A percentile compares a stretch with the other conserved stretches of the same genome.
Evolutionary conservation across 2,329 filamentous ascomycete genomes (phyloP).

Genomic region (Grosmannia huntii): DNA sequence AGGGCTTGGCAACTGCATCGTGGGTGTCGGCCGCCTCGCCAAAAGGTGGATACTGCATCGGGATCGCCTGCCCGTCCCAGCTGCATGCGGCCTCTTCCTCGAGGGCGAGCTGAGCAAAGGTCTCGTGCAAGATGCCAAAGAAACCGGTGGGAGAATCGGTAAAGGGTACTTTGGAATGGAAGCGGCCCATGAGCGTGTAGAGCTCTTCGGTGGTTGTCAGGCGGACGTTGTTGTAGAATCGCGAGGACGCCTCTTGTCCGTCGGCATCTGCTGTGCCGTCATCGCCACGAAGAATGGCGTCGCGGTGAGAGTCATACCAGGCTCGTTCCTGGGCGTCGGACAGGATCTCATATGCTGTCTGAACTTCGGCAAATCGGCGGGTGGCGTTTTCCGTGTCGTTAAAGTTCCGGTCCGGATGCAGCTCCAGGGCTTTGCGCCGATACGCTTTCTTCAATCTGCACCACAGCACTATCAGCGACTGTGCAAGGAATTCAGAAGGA

Average conservation of each 20-base stretch:
- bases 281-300: slow-evolving; percentile 64
- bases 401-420: slow-evolving; percentile 91
- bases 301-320: slow-evolving; percentile 94
- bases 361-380: slow-evolving; percentile 76
- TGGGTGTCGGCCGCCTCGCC: slow-evolving; percentile 64
- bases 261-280: slow-evolving; percentile 27
- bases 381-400: slow-evolving; percentile 57
- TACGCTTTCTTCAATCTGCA: slow-evolving; percentile 84
- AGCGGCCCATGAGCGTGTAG: slow-evolving; percentile 62
- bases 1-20: slow-evolving; percentile 62
- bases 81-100: slow-evolving; percentile 70
- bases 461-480: neutral
- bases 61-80: slow-evolving; percentile 44
- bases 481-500: neutral
- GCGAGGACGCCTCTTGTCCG: slow-evolving; percentile 22
- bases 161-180: slow-evolving; percentile 67
- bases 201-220: slow-evolving; percentile 76
- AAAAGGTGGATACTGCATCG: slow-evolving; percentile 64
- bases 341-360: slow-evolving; percentile 89
- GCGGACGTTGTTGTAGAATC: slow-evolving; percentile 48
- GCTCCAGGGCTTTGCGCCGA: slow-evolving; percentile 74
- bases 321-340: slow-evolving; percentile 90
- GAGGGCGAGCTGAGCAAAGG: slow-evolving; percentile 65
- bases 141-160: slow-evolving; percentile 72
- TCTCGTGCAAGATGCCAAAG: slow-evolving; percentile 64